Evolutionary conservation across 257 asterid genomes (phyloP), one percentile per base, ranked within the genome.

Genomic region (Gynochthodes officinalis): DNA sequence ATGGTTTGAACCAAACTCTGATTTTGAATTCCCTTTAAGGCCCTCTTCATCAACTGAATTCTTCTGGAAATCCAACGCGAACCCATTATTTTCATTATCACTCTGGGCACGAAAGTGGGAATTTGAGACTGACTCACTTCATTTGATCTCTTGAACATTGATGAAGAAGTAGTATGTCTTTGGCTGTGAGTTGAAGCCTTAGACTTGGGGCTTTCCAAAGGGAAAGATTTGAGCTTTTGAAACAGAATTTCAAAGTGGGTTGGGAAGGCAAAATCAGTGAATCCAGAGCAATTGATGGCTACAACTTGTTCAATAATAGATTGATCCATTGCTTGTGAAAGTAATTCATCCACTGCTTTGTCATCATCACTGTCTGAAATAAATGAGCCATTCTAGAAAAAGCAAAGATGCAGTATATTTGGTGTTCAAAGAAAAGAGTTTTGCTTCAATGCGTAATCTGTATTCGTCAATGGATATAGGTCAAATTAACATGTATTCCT

Each of bases 281-380:
- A n/a, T n/a, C n/a, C n/a, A n/a, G n/a, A n/a, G n/a, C n/a, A n/a
- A n/a, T n/a, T n/a, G n/a, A n/a, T n/a, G n/a, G n/a, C n/a, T n/a
- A n/a, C n/a, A n/a, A n/a, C n/a, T n/a, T n/a, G n/a, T n/a, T n/a
- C n/a, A n/a, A n/a, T n/a, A n/a, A n/a, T n/a, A n/a, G n/a, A n/a
- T n/a, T n/a, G n/a, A n/a, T n/a, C n/a, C n/a, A n/a, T n/a, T n/a
- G n/a, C n/a, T n/a, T n/a, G n/a, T n/a, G n/a, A n/a, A n/a, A n/a
- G n/a, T n/a, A 93, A 77, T 28, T 89, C 92, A 8, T 89, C 88
- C 63, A 87, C 93, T 39, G 94, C 90, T 83, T 85, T 89, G 13
- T 90, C 96, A 10, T 86, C 91, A 44, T 93, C 97, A 71, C 96
- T 90, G 18, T 90, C 95, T 0, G 90, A 81, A 28, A 90, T 77